Evolutionary conservation across 2,329 filamentous ascomycete genomes (phyloP), one percentile per base, ranked within the genome.

Genomic region (Cercospora sp.): DNA sequence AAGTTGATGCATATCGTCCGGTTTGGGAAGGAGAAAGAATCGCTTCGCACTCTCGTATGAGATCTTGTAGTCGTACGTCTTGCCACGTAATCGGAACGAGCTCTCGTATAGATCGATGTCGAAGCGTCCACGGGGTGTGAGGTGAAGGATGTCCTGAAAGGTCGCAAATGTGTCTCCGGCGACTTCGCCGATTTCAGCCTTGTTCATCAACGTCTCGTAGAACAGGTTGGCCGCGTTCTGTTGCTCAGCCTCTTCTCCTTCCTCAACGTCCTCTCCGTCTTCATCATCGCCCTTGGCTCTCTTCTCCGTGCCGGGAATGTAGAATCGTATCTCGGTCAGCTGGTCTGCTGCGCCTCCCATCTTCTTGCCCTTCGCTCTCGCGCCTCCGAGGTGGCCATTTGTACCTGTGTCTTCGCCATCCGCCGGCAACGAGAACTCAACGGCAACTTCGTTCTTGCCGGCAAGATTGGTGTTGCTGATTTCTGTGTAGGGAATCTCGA

Each of bases 31-130:
- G 31, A 98, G 87, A 89, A 99, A 97, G 79, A 98, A 98, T 80
- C 98, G 98, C 85, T 99, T 99, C 82, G 98, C 93, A 60, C 90
- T 89, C 67, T 97, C 92, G 81, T 97, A 99, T 80, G 97, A 93
- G 73, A 99, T 98, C 87, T 99, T 99, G 88, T 99, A 99, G 83
- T 99, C 96, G 84, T 99, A 99, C 26, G 95, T 99, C 83, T 99
- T 99, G 77, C 95, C 95, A 72, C 95, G 94, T 70, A 99, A 87
- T 70, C 95, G 91, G 87, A 99, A 98, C 2, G 95, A 98, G 16
- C 89, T 90, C 81, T 98, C 95, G 86, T 99, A 99, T 91, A 99
- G 97, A 80, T 99, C 95, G 82, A 99, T 97, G 80, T 98, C 95
- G 86, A 99, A 99, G 73, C 95, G 94, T 80, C 95, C 96, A 91